Evolutionary conservation across 169 alveolate genomes (phyloP), one percentile per base, ranked within the genome.

Genomic region (Cryptosporidium felis): DNA sequence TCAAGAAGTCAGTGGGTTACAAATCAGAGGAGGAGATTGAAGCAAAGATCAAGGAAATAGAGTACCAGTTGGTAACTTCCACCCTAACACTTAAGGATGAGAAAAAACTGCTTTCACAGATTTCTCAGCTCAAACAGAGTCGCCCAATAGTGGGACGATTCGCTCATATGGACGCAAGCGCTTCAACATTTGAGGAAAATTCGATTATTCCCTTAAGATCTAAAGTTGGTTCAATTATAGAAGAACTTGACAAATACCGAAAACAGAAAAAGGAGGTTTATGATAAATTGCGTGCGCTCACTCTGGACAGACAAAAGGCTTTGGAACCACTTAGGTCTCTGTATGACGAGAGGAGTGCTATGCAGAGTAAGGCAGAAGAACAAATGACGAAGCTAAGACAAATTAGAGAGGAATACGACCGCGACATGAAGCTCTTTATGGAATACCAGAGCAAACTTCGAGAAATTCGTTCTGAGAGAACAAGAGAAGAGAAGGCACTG

Each of bases 121-220:
- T 74, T 56, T 74, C 85, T 36, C 85, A 74, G 42, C 85, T 74
- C 40, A 74, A 74, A 53, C 85, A 74, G 26, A 49, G 60, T 10
- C 85, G 85, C 41, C 85, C 85, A 21, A 38, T 74, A 16, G 85
- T 74, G 21, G 67, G 67, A 1, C 51, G 67, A 23, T 74, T 74
- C 26, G 85, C 85, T 16, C 67, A 74, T 74, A 74, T 74, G 85
- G 85, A 74, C 36, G 85, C 85, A 36, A 74, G 66, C 46, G 85
- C 85, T 21, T 74, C 85, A 10, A 53, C 85, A 32, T 74, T 74
- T 53, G 85, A 74, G 74, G 85, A 74, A 36, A 74, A 51, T 18
- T 74, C 85, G 5, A 74, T 74, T 8, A 49, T 74, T 16, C 85
- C 85, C 51, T 58, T 74, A 14, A 49, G 85, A 28, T 56, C 74